phyloP scores from a whole-genome alignment of 225 moss, liverwort and hornwort species.

The Antitrichia curtipendula region DNA sequence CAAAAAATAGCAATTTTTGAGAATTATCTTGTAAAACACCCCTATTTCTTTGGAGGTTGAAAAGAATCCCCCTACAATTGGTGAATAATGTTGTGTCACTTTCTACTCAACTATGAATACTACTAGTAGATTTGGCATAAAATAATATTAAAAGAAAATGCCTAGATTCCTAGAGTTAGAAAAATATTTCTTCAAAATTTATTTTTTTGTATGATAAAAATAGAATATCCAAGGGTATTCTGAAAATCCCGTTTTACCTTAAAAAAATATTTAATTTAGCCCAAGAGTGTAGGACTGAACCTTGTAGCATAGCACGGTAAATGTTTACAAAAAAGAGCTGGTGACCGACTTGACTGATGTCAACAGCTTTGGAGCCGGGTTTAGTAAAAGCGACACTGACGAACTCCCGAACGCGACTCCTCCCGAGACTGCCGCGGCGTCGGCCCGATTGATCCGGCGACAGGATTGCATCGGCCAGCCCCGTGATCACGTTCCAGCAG shows the following conservation, averaged over 20 bases:
- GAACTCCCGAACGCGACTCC: neutral
- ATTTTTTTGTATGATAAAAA: neutral
- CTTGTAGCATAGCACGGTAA: too few species aligned
- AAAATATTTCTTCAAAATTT: neutral
- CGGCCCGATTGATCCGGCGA: neutral
- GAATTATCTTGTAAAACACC: neutral
- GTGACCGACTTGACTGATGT: neutral
- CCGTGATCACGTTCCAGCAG: neutral
- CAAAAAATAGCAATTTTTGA: too few species aligned
- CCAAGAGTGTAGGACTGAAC: neutral
- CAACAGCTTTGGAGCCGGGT: neutral
- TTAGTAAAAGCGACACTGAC: neutral
- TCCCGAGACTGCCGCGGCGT: neutral
- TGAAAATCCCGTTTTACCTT: neutral
- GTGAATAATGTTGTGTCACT: too few species aligned
- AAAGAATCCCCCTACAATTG: neutral
- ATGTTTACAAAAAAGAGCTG: neutral
- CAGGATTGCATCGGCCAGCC: neutral
- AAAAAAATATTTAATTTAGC: too few species aligned
- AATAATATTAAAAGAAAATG: neutral
- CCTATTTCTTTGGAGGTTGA: accelerated
- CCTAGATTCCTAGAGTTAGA: too few species aligned
- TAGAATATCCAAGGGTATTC: too few species aligned
- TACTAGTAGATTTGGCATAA: neutral
- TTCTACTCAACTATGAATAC: neutral